These are phyloP conservation scores for Cicer pinnatifidum DNA, from an alignment of 306 rosid species.

Conservation along the genomic window DNA sequence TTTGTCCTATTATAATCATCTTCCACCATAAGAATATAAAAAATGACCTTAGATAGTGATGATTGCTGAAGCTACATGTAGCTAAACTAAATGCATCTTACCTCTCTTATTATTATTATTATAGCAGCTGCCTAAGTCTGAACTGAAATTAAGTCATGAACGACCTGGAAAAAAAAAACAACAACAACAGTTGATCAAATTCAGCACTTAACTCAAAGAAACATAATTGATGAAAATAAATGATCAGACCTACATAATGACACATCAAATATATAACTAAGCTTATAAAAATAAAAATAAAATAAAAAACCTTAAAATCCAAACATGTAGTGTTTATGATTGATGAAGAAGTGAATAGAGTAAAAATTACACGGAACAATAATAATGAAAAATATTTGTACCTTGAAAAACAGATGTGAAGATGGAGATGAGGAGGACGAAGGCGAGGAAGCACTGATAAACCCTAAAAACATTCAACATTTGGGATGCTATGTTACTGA, in stretches of 20 bases:
- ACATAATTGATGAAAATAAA: neutral
- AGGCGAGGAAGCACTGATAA: constrained; percentile 46
- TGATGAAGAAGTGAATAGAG: neutral
- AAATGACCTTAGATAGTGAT: constrained; percentile 28
- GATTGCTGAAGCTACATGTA: constrained; percentile 3
- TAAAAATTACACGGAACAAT: neutral
- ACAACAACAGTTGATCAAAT: constrained; percentile 6
- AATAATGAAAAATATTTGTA: neutral
- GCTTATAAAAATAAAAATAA: neutral
- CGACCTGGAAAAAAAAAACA: constrained; percentile 48
- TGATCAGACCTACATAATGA: constrained; percentile 36
- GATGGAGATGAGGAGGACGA: constrained; percentile 43
- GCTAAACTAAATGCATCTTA: constrained; percentile 35
- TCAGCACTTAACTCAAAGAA: constrained; percentile 38
- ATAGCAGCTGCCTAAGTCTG: constrained; percentile 38
- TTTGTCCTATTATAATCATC: constrained; percentile 7
- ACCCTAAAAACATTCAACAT: constrained; percentile 57
- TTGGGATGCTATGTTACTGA: constrained; percentile 36
- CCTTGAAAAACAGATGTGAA: constrained; percentile 43
- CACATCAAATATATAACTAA: constrained; percentile 19
- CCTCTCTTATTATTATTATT: neutral
- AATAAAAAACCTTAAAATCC: constrained; percentile 18
- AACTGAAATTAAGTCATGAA: constrained; percentile 35
- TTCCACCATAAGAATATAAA: constrained; percentile 33
- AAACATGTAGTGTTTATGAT: constrained; percentile 12